Conservation (phyloP, 2,329 filamentous ascomycete genomes). For the Fusarium chuoi region DNA sequence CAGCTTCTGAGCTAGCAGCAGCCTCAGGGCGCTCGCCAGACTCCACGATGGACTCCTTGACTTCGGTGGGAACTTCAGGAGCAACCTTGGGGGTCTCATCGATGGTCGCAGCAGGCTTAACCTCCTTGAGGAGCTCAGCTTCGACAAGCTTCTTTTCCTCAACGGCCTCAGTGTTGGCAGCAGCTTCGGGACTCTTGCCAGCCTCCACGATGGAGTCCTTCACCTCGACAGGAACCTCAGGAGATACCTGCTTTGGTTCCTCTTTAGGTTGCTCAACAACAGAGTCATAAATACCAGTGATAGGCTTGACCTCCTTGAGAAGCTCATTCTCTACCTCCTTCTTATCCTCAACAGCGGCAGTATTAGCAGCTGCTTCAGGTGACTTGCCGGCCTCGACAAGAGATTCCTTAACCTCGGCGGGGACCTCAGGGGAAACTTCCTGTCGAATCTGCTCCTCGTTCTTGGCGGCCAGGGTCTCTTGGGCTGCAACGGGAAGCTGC, state of each 20-base stretch:
- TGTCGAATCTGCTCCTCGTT: slow-evolving; percentile 56
- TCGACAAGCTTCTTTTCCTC: slow-evolving; percentile 77
- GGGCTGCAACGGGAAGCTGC: slow-evolving; percentile 60
- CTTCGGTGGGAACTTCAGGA: slow-evolving; percentile 63
- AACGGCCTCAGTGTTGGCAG: slow-evolving; percentile 72
- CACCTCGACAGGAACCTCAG: slow-evolving; percentile 61
- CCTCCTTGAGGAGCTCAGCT: slow-evolving; percentile 75
- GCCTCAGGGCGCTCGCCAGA: slow-evolving; percentile 76
- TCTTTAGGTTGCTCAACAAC: slow-evolving; percentile 37
- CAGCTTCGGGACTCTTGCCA: slow-evolving; percentile 71
- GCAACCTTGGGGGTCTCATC: slow-evolving; percentile 54
- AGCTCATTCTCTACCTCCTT: slow-evolving; percentile 78
- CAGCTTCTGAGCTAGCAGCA: slow-evolving; percentile 72
- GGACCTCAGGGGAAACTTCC: slow-evolving; percentile 62
- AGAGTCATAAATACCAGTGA: slow-evolving; percentile 35
- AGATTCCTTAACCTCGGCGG: slow-evolving; percentile 66
- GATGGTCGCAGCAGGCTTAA: slow-evolving; percentile 56
- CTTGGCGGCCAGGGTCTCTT: slow-evolving; percentile 58
- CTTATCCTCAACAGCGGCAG: slow-evolving; percentile 79
- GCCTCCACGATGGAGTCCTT: slow-evolving; percentile 78
- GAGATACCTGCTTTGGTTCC: slow-evolving; percentile 48
- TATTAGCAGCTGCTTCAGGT: slow-evolving; percentile 77
- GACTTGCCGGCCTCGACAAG: slow-evolving; percentile 66
- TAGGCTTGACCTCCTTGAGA: slow-evolving; percentile 67
- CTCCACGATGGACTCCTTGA: slow-evolving; percentile 67